phyloP scores from a whole-genome alignment of 768 basidiomycete genomes.

The Suillus spraguei region DNA sequence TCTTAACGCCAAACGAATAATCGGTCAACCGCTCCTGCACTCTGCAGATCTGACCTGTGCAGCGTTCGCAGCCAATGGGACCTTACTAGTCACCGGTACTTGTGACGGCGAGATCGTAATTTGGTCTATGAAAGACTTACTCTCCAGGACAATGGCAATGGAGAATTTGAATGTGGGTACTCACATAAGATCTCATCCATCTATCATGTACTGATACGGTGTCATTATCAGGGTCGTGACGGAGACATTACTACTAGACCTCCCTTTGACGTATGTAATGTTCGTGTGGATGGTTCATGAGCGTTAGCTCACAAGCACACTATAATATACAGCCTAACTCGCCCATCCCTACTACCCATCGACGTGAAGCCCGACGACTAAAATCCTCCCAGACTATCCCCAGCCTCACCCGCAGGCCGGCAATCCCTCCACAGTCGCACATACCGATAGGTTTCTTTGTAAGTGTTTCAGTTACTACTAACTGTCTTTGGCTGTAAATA shows the following conservation, averaged over 20 bases:
- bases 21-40: slow-evolving; percentile 13
- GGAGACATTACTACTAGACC: too few species aligned
- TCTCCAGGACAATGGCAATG: neutral
- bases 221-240: neutral
- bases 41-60: neutral
- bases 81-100: neutral
- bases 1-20: slow-evolving; percentile 2
- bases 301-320: neutral
- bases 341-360: neutral
- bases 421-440: too few species aligned
- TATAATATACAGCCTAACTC: neutral
- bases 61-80: neutral
- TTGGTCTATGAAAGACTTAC: neutral
- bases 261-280: neutral
- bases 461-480: neutral
- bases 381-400: too few species aligned
- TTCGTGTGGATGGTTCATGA: neutral
- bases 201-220: neutral
- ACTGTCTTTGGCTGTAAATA: neutral
- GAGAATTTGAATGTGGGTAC: neutral
- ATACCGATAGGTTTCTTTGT: neutral
- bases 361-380: neutral
- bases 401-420: too few species aligned
- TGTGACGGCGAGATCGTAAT: neutral
- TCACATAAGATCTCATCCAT: neutral